Base-by-base conservation (phyloP, 2,329 filamentous ascomycete genomes). In the Colletotrichum sp. region DNA sequence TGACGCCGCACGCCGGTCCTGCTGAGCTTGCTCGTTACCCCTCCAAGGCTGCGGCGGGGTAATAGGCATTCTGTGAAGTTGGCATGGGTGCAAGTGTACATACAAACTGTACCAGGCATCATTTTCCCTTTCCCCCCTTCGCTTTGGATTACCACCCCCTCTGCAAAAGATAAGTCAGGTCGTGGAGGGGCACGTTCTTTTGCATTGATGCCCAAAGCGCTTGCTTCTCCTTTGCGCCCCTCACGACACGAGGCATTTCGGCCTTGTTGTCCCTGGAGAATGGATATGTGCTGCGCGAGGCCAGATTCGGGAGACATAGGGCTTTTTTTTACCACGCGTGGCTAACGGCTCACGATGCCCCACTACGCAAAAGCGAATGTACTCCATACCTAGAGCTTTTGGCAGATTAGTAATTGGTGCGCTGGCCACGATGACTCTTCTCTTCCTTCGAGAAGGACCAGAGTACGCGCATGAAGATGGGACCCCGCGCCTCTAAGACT, bases 191-290 rank as follows among this genome's bases (percentile, higher is more conserved):
- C 16, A 5, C 5, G 9, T 3, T 8, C 15, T 22, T 39, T 44
- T 13, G 28, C 18, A 24, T 75, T 75, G 72, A 63, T 72, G 69
- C 69, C 72, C 69, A 64, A 75, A 72, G 60, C 55, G 24, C 57
- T 60, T 52, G 52, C 44, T 64, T 60, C 18, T 30, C 57, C 57
- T 60, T 60, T 6, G 26, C 26, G 28, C 39, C 67, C 39, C 32
- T 65, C 39, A 22, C 44, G 12, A 13, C 24, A 39, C 60, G 72
- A 66, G 48, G 72, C 72, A 66, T 68, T 72, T 75, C 32, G 55
- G 32, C 18, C 8, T 55, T 26, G 36, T 32, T 48, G 68, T 62
- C 34, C 12, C 36, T 36, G 24, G 52, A 28, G 36, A 70, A 48
- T 22, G 44, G 44, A 22, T 48, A 48, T 48, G 6, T 36, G 32